Evolutionary conservation across 768 basidiomycete genomes (phyloP), one percentile per base, ranked within the genome.

Genomic region (Mycena haematopus): DNA sequence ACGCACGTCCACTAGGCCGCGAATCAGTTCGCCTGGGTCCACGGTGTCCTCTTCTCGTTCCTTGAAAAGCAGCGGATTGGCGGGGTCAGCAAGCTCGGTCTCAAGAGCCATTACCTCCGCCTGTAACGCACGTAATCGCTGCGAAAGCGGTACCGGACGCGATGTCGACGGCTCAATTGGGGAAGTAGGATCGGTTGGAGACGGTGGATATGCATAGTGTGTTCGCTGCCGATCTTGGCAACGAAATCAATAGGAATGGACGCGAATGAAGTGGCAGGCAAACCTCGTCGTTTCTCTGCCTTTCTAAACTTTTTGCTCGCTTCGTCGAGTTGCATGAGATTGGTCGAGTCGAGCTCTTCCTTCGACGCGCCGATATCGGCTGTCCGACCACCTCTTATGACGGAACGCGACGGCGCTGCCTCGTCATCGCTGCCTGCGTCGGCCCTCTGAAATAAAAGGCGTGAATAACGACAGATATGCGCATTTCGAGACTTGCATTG

Each of bases 51-150:
- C 82, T 56, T 86, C 84, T 27, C 81, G 77, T 59, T 88, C 88
- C 58, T 82, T 83, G 51, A 80, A 80, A 25, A 91, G 70, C 14
- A 86, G 76, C 17, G 89, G 89, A 71, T 90, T 93, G 3, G 91
- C 84, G 11, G 91, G 92, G 67, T 93, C 91, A 0, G 87, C 81
- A n/a, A 96, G 79, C 70, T 96, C 93, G 1, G 78, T 73, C 73
- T 99, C 96, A 4, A 99, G 81, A 29, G 92, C 82, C 0, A 83
- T 74, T 0, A 98, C 79, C 70, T 99, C 96, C 2, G 83, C 82
- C 63, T 94, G 91, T 9, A 99, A 80, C 2, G 78, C 74, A 10
- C 84, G 83, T 22, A 95, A 74, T 33, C 89, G 82, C 44, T 84
- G 80, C 1, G 87, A 84, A 8, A 90, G 80, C 0, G 86, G 79